Evolutionary conservation across 2,329 filamentous ascomycete genomes (phyloP).

Genomic region (Penicillium glabrum): DNA sequence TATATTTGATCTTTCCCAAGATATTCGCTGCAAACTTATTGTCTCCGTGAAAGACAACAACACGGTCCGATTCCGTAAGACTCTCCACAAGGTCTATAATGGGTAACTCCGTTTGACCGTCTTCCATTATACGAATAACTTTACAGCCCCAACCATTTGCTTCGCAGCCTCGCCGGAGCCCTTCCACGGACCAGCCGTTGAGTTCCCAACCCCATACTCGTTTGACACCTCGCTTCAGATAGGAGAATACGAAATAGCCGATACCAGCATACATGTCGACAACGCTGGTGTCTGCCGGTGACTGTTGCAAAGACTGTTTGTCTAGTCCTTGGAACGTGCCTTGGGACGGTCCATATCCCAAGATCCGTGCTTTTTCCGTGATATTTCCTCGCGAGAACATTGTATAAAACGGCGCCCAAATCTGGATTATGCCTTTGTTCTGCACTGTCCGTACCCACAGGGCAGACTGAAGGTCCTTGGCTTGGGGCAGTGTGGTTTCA

Average conservation of each 20-base stretch:
- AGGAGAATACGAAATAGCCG: slow-evolving; percentile 89
- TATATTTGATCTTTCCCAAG: slow-evolving; percentile 32
- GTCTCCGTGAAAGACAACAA: slow-evolving; percentile 69
- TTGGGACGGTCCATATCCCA: slow-evolving; percentile 44
- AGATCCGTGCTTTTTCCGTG: slow-evolving; percentile 77
- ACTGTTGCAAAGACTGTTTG: slow-evolving; percentile 25
- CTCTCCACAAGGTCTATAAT: slow-evolving; percentile 33
- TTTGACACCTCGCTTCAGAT: slow-evolving; percentile 66
- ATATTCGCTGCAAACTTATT: slow-evolving; percentile 57
- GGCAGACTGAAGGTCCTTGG: slow-evolving; percentile 61
- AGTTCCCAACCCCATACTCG: slow-evolving; percentile 84
- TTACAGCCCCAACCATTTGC: slow-evolving; percentile 66
- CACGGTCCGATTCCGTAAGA: slow-evolving; percentile 49
- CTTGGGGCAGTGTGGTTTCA: slow-evolving; percentile 30
- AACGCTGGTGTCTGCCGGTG: slow-evolving; percentile 34
- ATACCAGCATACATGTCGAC: slow-evolving; percentile 91
- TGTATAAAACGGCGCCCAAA: slow-evolving; percentile 84
- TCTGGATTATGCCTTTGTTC: slow-evolving; percentile 74
- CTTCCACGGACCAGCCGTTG: slow-evolving; percentile 85
- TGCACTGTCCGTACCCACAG: slow-evolving; percentile 80
- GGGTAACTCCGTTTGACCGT: slow-evolving; percentile 26
- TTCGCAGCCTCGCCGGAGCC: slow-evolving; percentile 70
- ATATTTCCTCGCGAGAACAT: slow-evolving; percentile 95
- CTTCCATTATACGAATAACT: slow-evolving; percentile 49
- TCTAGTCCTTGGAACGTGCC: slow-evolving; percentile 35